These are phyloP conservation scores for Fusarium sp. DNA, from an alignment of 2,329 filamentous ascomycete genomes.

Conservation along the genomic window DNA sequence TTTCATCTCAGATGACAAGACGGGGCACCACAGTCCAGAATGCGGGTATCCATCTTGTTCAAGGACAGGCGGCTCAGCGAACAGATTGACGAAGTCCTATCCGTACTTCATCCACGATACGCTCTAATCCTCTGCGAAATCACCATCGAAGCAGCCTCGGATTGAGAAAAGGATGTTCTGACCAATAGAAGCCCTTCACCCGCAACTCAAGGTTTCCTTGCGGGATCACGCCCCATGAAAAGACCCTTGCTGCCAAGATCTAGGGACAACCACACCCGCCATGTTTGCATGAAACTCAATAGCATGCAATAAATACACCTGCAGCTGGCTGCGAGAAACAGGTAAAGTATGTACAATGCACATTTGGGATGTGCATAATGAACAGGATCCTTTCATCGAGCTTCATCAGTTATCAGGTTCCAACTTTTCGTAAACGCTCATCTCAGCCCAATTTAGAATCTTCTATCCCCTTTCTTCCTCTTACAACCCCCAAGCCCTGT, in stretches of 20 bases:
- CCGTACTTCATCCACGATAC: background rate
- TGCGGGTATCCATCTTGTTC: background rate
- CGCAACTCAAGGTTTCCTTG: conserved; percentile 4
- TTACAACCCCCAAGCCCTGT: conserved; percentile 1
- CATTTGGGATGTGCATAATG: conserved; percentile 11
- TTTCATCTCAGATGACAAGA: background rate
- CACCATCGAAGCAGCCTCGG: conserved; percentile 26
- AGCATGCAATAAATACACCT: conserved; percentile 9
- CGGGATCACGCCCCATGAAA: conserved; percentile 1
- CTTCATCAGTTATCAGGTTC: conserved; percentile 14
- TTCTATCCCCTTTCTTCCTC: background rate
- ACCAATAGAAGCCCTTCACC: conserved; percentile 24
- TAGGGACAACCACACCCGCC: conserved; percentile 33
- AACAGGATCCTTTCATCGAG: conserved; percentile 1
- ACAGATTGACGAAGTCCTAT: conserved; percentile 5
- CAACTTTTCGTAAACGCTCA: background rate
- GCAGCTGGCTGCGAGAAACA: background rate
- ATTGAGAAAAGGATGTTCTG: conserved; percentile 20
- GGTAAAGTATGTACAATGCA: background rate
- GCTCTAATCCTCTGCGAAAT: conserved; percentile 17
- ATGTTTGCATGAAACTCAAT: background rate
- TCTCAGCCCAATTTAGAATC: background rate
- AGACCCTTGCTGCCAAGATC: conserved; percentile 29
- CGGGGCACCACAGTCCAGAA: background rate
- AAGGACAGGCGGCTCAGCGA: conserved; percentile 14